These are phyloP conservation scores for Claviceps sp. DNA, from an alignment of 2,329 filamentous ascomycete species.

Conservation along the genomic window DNA sequence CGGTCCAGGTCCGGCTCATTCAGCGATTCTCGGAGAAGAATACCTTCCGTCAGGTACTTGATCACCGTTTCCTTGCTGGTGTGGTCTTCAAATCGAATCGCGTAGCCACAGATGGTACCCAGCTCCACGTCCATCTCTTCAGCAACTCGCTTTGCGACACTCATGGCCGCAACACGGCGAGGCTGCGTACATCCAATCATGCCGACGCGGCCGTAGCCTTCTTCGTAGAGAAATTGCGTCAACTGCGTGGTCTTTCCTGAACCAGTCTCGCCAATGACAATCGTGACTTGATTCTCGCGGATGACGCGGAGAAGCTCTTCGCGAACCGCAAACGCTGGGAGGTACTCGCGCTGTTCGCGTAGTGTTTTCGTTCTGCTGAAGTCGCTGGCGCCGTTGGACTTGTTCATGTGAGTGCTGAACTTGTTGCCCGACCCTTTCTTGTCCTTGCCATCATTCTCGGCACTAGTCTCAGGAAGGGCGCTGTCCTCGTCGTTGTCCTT, in stretches of 20 bases:
- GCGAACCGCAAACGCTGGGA: slow-evolving; percentile 90
- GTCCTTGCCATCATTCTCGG: slow-evolving; percentile 45
- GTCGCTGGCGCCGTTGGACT: slow-evolving; percentile 68
- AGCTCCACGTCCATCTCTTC: slow-evolving; percentile 96
- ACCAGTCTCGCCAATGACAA: slow-evolving; percentile 93
- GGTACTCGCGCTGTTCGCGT: slow-evolving; percentile 78
- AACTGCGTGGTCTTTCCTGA: slow-evolving; percentile 96
- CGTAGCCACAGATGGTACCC: slow-evolving; percentile 81
- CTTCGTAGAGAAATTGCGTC: slow-evolving; percentile 91
- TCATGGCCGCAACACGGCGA: slow-evolving; percentile 94
- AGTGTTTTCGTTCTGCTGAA: slow-evolving; percentile 91
- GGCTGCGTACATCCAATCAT: slow-evolving; percentile 97
- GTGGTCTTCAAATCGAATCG: slow-evolving; percentile 96
- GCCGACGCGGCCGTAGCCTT: slow-evolving; percentile 76
- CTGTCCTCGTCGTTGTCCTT: slow-evolving; percentile 90
- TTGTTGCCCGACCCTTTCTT: slow-evolving; percentile 47
- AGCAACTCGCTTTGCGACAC: slow-evolving; percentile 91
- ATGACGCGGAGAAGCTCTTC: slow-evolving; percentile 88
- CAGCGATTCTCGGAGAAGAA: slow-evolving; percentile 82
- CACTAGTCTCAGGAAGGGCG: slow-evolving; percentile 61
- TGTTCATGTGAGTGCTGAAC: slow-evolving; percentile 84
- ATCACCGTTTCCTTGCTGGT: slow-evolving; percentile 91
- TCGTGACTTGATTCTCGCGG: slow-evolving; percentile 90
- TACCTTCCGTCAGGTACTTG: slow-evolving; percentile 99
- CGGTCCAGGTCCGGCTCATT: slow-evolving; percentile 87